Base-by-base conservation (phyloP, 2,329 filamentous ascomycete genomes). In the Grosmannia huntii region DNA sequence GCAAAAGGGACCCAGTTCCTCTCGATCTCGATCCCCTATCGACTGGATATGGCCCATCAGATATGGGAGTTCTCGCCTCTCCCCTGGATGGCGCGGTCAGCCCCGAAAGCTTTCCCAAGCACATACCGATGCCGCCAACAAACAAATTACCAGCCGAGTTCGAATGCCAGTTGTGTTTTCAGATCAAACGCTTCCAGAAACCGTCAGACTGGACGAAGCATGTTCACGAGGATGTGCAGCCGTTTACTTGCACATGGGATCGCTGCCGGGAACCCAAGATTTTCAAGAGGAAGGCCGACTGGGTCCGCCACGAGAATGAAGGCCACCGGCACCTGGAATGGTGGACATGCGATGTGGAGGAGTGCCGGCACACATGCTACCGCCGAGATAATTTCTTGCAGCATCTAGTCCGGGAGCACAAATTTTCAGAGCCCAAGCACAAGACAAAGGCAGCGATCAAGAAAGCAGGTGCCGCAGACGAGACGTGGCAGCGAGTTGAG, bases 171-270 rank as follows among this genome's bases (percentile, higher is more conserved):
- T 75, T 96, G 25, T 96, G 91, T 72, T 96, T 89, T 73, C 83
- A 85, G 64, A 80, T 84, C 56, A 95, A 94, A 75, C 89, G 84
- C 65, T 90, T 94, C 65, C 82, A 85, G 65, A 96, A 96, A 70
- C 91, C 90, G 19, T 96, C 90, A 0, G 91, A 96, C 70, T 96
- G 91, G 91, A 95, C 90, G 1, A 96, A 96, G 69, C 91, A 96
- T 67, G 89, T 96, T 0, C 89, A 95, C 65, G 91, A 96, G 71
- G 91, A 96, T 68, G 83, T 96, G 1, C 88, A 94, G 68, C 91
- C 91, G 0, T 96, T 96, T 65, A 95, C 89, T 3, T 96, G 91
- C 71, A 96, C 90, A 0, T 96, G 92, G 74, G 83, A 87, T 2
- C 79, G 83, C 55, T 96, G 91, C 68, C 80, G 81, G 10, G 90